Evolutionary conservation across 306 rosid species (phyloP).

Genomic region (Bauhinia variegata): DNA sequence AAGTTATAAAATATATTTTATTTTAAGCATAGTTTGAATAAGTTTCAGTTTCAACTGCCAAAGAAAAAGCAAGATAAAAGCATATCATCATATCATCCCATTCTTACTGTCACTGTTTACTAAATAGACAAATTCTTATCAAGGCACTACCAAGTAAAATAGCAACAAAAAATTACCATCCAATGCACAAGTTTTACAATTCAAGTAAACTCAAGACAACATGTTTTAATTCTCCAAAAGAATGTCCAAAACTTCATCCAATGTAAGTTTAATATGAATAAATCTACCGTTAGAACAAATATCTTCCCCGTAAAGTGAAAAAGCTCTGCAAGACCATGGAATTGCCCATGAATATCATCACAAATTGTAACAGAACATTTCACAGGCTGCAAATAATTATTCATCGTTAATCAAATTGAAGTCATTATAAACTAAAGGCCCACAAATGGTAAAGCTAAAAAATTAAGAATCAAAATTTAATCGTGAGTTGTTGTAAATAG

Average conservation of each 20-base stretch:
- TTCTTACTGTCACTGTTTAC: conserved; percentile 91
- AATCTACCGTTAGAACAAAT: conserved; percentile 32
- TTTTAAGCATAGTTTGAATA: too few species aligned
- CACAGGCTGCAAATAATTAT: conserved; percentile 73
- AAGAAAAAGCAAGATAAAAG: conserved; percentile 16
- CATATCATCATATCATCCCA: conserved; percentile 23
- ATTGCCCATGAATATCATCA: conserved; percentile 97
- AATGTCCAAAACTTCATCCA: conserved; percentile 20
- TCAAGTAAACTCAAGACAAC: conserved; percentile 3
- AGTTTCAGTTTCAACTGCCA: not conserved
- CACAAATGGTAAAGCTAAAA: too few species aligned
- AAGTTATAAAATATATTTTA: too few species aligned
- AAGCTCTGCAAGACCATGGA: conserved; percentile 97
- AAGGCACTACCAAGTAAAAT: conserved; percentile 77
- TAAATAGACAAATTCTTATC: conserved; percentile 90
- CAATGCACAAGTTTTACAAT: not conserved
- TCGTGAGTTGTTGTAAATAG: too few species aligned
- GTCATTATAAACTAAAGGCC: conserved; percentile 20
- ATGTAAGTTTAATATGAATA: conserved; percentile 9
- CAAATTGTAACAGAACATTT: conserved; percentile 94
- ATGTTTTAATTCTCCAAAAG: conserved; percentile 7
- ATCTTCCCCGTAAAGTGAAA: conserved; percentile 97
- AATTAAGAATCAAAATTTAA: too few species aligned
- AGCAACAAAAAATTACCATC: conserved; percentile 36
- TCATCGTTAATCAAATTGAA: conserved; percentile 23